A percentile compares a stretch with the other conserved stretches of the same genome.
These are phyloP conservation scores for Fusarium papillatum DNA, from an alignment of 2,329 filamentous ascomycete genomes.

Conservation along the genomic window DNA sequence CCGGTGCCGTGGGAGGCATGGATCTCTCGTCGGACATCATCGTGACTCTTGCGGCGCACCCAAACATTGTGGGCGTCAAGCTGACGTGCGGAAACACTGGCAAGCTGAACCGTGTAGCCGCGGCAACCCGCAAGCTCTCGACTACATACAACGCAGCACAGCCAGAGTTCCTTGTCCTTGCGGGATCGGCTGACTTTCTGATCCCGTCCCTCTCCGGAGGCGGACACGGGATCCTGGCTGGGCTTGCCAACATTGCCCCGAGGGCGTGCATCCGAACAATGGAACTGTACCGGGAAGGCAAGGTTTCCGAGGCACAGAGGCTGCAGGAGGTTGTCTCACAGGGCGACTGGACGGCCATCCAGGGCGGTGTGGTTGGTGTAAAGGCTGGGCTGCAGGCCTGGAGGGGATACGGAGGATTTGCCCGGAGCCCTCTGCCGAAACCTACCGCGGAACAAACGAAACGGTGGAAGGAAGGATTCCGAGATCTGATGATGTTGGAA, in stretches of 20 bases:
- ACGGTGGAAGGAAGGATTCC: conserved; percentile 69
- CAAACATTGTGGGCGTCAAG: conserved; percentile 78
- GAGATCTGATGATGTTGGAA: conserved; percentile 65
- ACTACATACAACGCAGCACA: conserved; percentile 14
- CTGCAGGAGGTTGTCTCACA: conserved; percentile 75
- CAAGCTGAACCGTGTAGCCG: conserved; percentile 74
- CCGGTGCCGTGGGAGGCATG: conserved; percentile 72
- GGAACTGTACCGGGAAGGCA: conserved; percentile 70
- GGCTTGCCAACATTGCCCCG: conserved; percentile 79
- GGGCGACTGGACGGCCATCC: conserved; percentile 81
- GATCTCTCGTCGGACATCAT: conserved; percentile 76
- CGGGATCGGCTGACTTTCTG: conserved; percentile 80
- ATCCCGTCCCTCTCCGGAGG: conserved; percentile 77
- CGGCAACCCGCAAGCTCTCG: conserved; percentile 64
- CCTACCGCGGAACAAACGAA: conserved; percentile 62
- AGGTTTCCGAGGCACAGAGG: conserved; percentile 70
- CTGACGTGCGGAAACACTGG: conserved; percentile 80
- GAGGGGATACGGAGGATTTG: conserved; percentile 75
- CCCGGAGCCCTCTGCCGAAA: conserved; percentile 50
- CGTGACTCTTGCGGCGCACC: conserved; percentile 69
- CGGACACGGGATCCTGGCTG: conserved; percentile 79
- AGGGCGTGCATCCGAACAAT: conserved; percentile 74
- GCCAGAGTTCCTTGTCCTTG: conserved; percentile 75
- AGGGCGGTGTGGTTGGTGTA: conserved; percentile 79
- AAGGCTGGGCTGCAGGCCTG: conserved; percentile 77